Conservation (phyloP, 768 basidiomycete species). For the Leucocoprinus birnbaumii region DNA sequence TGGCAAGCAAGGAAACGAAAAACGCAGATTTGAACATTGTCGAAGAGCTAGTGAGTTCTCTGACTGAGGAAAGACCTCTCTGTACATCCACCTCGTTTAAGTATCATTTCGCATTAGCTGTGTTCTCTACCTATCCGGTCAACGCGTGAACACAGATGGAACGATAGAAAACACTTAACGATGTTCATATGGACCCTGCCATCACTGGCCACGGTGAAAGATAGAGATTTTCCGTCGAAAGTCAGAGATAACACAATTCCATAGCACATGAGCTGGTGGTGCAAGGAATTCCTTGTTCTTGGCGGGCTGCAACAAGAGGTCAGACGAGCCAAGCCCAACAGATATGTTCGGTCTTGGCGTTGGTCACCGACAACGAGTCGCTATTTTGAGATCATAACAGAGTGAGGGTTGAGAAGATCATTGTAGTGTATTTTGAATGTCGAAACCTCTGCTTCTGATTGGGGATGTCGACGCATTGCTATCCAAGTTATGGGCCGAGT, state of each 20-base stretch:
- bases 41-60: neutral
- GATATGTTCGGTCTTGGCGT: no score
- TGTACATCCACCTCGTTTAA: neutral
- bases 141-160: neutral
- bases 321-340: no score
- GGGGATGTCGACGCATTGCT: no score
- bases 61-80: neutral
- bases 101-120: neutral
- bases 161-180: neutral
- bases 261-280: neutral
- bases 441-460: no score
- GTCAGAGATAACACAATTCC: neutral
- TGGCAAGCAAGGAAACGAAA: constrained; percentile 23
- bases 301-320: neutral
- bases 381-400: no score
- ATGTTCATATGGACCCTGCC: neutral
- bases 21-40: constrained; percentile 20
- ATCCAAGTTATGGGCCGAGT: no score
- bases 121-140: neutral
- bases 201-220: no score
- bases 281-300: neutral
- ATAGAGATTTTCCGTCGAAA: neutral
- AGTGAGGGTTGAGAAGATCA: no score
- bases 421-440: no score
- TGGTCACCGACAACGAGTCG: no score